Conservation (phyloP, 768 basidiomycete species). For the Boletellus ananas region DNA sequence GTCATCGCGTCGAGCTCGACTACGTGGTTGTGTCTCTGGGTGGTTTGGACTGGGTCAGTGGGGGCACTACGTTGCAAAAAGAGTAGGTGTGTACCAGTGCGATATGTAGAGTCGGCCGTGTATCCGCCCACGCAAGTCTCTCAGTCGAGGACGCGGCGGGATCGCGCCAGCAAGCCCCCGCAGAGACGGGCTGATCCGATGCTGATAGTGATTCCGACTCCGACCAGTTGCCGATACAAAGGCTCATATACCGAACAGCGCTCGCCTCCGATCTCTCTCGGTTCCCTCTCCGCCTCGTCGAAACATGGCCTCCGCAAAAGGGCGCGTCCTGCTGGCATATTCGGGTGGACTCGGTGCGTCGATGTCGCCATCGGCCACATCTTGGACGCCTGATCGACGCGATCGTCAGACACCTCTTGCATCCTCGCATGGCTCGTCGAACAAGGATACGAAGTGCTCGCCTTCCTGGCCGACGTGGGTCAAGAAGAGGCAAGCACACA, state of each 20-base stretch:
- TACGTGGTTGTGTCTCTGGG: no score
- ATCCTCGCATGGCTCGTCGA: constrained; percentile 99
- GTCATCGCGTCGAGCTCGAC: no score
- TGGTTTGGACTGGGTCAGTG: no score
- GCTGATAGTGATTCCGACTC: neutral
- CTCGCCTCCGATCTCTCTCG: neutral
- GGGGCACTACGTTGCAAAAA: no score
- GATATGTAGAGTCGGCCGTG: no score
- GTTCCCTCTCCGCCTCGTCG: neutral
- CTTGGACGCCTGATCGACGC: constrained; percentile 3
- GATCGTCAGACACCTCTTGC: constrained; percentile 82
- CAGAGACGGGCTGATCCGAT: no score
- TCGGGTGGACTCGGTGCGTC: constrained; percentile 93
- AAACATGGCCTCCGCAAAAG: constrained; percentile 39
- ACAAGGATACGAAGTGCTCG: constrained; percentile 93
- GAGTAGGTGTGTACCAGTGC: no score
- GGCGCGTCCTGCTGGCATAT: constrained; percentile 95
- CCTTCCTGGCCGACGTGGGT: constrained; percentile 96
- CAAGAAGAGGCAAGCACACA: constrained; percentile 68
- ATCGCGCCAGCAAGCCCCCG: neutral
- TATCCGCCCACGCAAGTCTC: no score
- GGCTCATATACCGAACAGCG: neutral
- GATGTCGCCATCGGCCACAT: neutral
- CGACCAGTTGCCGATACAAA: neutral
- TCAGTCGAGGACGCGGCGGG: no score